Evolutionary conservation across 164 flowering plant species (phyloP), one percentile per base, ranked within the genome.

Genomic region (Liquidambar formosana): DNA sequence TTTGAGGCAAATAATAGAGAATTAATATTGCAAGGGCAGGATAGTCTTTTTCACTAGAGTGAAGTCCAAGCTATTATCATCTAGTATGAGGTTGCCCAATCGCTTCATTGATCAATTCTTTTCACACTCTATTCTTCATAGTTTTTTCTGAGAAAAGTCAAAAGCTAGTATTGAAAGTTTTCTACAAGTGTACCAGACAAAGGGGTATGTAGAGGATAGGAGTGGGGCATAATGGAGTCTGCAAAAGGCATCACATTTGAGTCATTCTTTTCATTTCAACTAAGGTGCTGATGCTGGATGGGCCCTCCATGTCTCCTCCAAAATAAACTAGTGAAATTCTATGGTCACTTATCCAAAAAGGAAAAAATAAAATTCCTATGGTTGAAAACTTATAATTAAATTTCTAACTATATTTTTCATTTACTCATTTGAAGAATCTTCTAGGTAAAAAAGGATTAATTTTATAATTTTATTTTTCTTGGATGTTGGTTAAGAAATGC

Each of bases 161-260:
- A 67, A 57, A 0, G n/a, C n/a, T n/a, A n/a, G n/a, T 6, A 49
- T 5, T 15, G 53, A n/a, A 16, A 49, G 9, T 6, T 33, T 33
- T 33, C 41, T 33, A 2, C 6, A 2, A 33, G 41, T 2, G 41
- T 33, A 33, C 6, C 6, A 54, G 57, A 54, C 57, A 54, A 54
- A 54, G 19, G 22, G 26, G 57, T 6, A 10, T 54, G 57, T 54
- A 22, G 57, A 49, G 23, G 67, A 19, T 33, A 33, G 41, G 63
- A 63, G 45, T 27, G 60, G 73, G 73, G 44, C 60, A 44, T 63
- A 63, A 64, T 53, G 73, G 56, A 8, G 13, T 8, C 57, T 57
- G 62, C 63, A 57, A 71, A 71, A 64, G 68, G 68, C 63, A 52
- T 43, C 44, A 0, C 1, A 38, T 28, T 25, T 41, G 63, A 56